Conservation (phyloP, 2,329 filamentous ascomycete species). For the Colletotrichum sp. region DNA sequence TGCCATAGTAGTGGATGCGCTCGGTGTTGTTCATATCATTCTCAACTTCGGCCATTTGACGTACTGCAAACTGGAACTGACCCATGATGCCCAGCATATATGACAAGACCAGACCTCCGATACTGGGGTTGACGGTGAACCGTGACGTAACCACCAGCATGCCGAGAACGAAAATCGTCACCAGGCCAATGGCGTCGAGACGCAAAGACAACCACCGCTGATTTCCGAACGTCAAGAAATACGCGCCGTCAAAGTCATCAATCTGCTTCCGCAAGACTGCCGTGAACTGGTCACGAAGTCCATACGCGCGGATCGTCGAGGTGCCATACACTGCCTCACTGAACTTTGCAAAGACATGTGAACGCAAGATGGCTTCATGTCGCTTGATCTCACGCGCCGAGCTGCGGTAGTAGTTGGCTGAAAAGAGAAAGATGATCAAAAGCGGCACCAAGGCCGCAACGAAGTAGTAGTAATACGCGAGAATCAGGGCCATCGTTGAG, state of each 20-base stretch:
- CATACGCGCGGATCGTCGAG: constrained; percentile 87
- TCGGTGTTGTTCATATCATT: constrained; percentile 98
- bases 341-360: constrained; percentile 87
- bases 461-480: constrained; percentile 92
- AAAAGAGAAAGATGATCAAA: constrained; percentile 77
- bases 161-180: constrained; percentile 84
- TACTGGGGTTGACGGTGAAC: constrained; percentile 83
- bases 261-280: constrained; percentile 71
- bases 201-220: constrained; percentile 92
- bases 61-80: constrained; percentile 92
- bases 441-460: constrained; percentile 66
- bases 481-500: constrained; percentile 85
- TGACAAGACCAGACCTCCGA: constrained; percentile 83
- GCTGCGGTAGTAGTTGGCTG: constrained; percentile 84
- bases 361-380: constrained; percentile 87
- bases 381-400: constrained; percentile 94
- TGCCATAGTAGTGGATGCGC: constrained; percentile 88
- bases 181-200: constrained; percentile 81
- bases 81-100: constrained; percentile 95
- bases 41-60: constrained; percentile 92
- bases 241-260: constrained; percentile 91
- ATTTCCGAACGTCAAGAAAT: constrained; percentile 93
- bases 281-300: constrained; percentile 77
- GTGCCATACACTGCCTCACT: constrained; percentile 84
- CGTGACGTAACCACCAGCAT: constrained; percentile 93